These are phyloP conservation scores for Raphidocelis subcapitata DNA, from an alignment of 139 green algal genomes.

Conservation along the genomic window DNA sequence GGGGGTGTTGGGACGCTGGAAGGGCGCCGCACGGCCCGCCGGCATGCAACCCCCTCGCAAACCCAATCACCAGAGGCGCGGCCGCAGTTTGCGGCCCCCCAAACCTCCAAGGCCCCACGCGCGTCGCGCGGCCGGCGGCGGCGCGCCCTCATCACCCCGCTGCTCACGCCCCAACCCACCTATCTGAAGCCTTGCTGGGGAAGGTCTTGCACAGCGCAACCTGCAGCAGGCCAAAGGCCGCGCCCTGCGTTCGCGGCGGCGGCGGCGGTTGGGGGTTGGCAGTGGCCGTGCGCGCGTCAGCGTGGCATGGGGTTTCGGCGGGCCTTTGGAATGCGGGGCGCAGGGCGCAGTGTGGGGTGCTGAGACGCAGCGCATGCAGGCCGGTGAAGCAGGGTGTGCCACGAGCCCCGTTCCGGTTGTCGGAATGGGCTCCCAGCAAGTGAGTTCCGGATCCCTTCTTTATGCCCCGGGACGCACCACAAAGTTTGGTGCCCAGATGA, in stretches of 20 bases:
- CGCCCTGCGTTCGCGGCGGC: neutral
- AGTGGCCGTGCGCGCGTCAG: too few species aligned
- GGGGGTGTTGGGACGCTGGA: too few species aligned
- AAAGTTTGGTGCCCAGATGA: conserved; percentile 25
- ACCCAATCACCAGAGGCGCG: too few species aligned
- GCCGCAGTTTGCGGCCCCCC: too few species aligned
- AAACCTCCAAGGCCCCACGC: too few species aligned
- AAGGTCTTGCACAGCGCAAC: conserved; percentile 21
- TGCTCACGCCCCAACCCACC: too few species aligned
- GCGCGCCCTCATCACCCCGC: too few species aligned
- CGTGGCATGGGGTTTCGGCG: neutral
- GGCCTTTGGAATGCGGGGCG: neutral
- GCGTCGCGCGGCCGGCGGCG: too few species aligned
- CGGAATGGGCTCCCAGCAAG: neutral
- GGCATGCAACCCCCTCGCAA: too few species aligned
- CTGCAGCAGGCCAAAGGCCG: conserved; percentile 24
- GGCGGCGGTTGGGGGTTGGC: neutral
- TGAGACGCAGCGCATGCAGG: neutral
- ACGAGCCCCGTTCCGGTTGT: neutral
- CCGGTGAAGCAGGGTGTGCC: neutral
- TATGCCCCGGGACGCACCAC: neutral
- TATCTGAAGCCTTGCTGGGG: conserved; percentile 21
- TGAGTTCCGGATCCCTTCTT: neutral
- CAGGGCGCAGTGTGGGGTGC: neutral
- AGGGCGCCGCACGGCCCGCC: too few species aligned